Percentiles rank a stretch among this genome's conserved stretches.
phyloP scores from a whole-genome alignment of 805 yeast genomes.

The Myxozyma melibiosi region DNA sequence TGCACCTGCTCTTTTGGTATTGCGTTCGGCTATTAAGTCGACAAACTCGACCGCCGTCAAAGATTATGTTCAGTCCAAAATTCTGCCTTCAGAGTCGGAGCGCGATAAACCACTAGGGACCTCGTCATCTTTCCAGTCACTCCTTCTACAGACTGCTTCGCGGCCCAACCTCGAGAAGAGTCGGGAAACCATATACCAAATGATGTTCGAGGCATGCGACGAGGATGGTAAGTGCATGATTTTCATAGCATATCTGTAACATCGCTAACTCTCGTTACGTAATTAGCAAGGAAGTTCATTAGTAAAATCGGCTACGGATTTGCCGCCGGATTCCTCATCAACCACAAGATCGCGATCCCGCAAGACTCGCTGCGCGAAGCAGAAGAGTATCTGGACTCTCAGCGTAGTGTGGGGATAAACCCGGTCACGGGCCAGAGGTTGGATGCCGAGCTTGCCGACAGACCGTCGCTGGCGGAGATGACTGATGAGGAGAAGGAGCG shows the following conservation, averaged over 20 bases:
- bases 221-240: constrained; percentile 22
- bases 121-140: constrained; percentile 29
- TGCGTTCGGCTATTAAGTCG: not conserved
- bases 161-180: constrained; percentile 30
- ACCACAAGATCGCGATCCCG: constrained; percentile 30
- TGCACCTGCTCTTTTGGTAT: constrained; percentile 10
- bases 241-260: not conserved
- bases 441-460: constrained; percentile 8
- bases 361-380: constrained; percentile 18
- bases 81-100: constrained; percentile 27
- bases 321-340: constrained; percentile 37
- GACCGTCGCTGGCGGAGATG: constrained; percentile 37
- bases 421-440: constrained; percentile 40
- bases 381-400: not conserved
- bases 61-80: constrained; percentile 4
- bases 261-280: not conserved
- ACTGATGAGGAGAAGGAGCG: constrained; percentile 49
- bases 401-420: constrained; percentile 17
- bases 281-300: constrained; percentile 30
- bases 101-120: constrained; percentile 36
- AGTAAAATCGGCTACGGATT: constrained; percentile 39
- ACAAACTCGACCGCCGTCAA: not conserved
- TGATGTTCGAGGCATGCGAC: constrained; percentile 35
- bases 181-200: constrained; percentile 31
- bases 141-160: constrained; percentile 32